Evolutionary conservation across 2,329 filamentous ascomycete species (phyloP), one percentile per base, ranked within the genome.

Genomic region (Hypocrella siamensis): DNA sequence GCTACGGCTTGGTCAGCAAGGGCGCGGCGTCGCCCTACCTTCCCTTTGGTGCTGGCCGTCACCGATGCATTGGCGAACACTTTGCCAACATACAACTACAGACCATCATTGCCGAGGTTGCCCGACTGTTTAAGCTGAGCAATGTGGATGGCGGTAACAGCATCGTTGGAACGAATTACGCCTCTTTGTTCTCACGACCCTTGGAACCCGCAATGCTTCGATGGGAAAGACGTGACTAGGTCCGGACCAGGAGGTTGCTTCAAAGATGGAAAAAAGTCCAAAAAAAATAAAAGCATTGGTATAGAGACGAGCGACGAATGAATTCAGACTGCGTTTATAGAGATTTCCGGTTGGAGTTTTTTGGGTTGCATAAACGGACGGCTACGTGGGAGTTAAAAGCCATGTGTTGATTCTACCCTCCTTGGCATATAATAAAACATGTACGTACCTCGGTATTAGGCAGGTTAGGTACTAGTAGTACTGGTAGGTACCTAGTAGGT

Each of bases 21-120:
- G 88, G 88, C 34, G 78, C 83, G 11, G 74, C 73, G 37, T 92
- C 81, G 32, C 86, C 88, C 1, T 96, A 94, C 54, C 71, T 96
- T 30, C 88, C 88, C 2, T 96, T 96, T 50, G 88, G 88, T 36
- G 88, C 86, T 19, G 88, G 88, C 26, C 69, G 88, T 43, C 88
- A 96, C 58, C 70, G 88, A 42, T 96, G 88, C 58, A 94, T 96
- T 49, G 88, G 88, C 42, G 88, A 96, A 65, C 84, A 93, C 49
- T 96, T 94, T 54, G 88, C 88, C 43, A 93, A 92, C 52, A 67
- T 92, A 35, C 88, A 96, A 60, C 65, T 96, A 39, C 79, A 86
- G 51, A 85, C 83, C 28, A 92, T 96, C 42, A 63, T 78, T 10
- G 83, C 77, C 31, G 75, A 75, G 36, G 60, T 86, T 41, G 79